These are phyloP conservation scores for Ganoderma boninense DNA, from an alignment of 1,284 basidiomycete species.

Conservation along the genomic window DNA sequence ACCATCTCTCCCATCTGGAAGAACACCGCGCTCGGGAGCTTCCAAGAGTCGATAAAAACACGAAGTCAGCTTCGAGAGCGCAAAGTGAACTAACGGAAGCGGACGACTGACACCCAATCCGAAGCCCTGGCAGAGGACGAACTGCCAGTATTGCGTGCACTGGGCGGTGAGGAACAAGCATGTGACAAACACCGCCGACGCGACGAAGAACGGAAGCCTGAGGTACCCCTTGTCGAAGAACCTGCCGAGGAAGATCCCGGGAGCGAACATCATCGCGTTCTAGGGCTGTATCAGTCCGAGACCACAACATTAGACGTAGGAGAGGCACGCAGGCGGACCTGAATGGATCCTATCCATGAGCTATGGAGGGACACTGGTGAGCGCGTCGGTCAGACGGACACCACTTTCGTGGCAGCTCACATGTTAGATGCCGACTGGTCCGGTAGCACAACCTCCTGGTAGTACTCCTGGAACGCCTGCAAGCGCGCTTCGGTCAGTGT, in stretches of 20 bases:
- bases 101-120: constrained; percentile 46
- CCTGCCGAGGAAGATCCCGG: constrained; percentile 42
- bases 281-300: neutral
- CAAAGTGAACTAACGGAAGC: no score
- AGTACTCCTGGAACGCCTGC: neutral
- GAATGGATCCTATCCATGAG: neutral
- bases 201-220: constrained; percentile 45
- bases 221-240: constrained; percentile 61
- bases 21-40: neutral
- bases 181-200: constrained; percentile 46
- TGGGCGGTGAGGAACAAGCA: constrained; percentile 57
- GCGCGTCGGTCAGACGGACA: neutral
- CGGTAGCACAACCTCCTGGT: neutral
- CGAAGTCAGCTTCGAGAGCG: no score
- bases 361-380: neutral
- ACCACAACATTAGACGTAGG: neutral
- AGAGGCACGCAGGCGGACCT: neutral
- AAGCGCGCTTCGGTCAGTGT: neutral
- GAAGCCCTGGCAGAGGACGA: constrained; percentile 57
- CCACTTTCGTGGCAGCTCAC: neutral
- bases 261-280: neutral
- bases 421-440: neutral
- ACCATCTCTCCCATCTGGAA: neutral
- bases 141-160: constrained; percentile 59
- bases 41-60: no score